Percentiles rank a stretch among this genome's conserved stretches.
Conservation (phyloP, 1,284 basidiomycete genomes). For the Boletus nobilissimus region DNA sequence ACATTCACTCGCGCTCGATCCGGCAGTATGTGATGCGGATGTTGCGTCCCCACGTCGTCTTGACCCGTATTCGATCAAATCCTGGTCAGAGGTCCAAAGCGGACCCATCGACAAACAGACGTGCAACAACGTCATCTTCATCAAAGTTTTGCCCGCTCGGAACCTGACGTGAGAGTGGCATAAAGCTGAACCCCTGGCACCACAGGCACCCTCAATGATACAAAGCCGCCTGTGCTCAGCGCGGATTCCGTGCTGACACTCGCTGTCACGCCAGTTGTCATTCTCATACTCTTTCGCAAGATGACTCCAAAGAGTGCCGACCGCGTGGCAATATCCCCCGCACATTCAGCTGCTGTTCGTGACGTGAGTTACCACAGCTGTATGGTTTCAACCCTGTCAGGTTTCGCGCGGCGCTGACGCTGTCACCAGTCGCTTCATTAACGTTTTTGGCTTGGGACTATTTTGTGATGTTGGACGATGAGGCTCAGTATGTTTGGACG, state of each 20-base stretch:
- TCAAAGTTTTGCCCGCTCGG: neutral
- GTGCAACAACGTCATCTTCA: neutral
- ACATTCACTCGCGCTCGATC: neutral
- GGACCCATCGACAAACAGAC: neutral
- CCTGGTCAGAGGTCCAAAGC: neutral
- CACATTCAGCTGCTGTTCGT: neutral
- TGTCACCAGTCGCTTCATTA: constrained; percentile 21
- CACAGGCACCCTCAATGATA: neutral
- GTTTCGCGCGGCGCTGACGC: neutral
- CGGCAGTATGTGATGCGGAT: neutral
- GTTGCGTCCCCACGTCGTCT: no score
- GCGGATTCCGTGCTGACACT: neutral
- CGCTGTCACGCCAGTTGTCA: neutral
- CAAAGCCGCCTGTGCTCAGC: neutral
- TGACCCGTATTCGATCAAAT: neutral
- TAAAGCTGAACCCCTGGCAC: neutral
- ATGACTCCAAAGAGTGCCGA: constrained; percentile 17
- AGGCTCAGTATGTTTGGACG: constrained; percentile 38
- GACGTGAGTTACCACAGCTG: constrained; percentile 32
- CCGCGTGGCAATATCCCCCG: neutral
- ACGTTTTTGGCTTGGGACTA: constrained; percentile 32
- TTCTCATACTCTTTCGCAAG: neutral
- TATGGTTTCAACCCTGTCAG: neutral
- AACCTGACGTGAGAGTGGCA: constrained; percentile 9
- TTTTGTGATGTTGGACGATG: constrained; percentile 31